Base-by-base conservation (phyloP, 352 stramenopile genomes). In the Pythium monospermum region DNA sequence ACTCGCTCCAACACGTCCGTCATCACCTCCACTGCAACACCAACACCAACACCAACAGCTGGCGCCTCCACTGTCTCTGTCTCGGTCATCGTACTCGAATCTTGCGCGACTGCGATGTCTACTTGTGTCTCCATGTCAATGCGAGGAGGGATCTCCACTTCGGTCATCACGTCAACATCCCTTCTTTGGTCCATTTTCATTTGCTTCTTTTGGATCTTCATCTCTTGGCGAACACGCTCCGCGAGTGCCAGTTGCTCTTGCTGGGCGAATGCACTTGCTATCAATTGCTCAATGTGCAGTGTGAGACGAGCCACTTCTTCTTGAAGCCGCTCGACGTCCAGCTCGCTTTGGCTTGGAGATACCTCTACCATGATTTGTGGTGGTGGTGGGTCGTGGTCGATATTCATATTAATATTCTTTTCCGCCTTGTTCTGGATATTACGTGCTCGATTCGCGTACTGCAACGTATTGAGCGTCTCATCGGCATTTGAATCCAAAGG, bases 341-440 rank as follows among this genome's bases (percentile, higher is more conserved):
- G 41, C 13, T 83, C 58, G 8, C 38, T 75, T 25, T 69, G 48
- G 28, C 35, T 64, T 1, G 36, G 32, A 2, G 41, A 50, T 5
- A 59, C 31, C 4, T 41, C 46, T 5, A 53, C 18, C 2, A n/a
- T n/a, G 39, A 13, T 13, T 56, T 41, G n/a, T 27, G 21, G 16
- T 44, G 19, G 21, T 48, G n/a, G 49, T 5, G 37, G 35, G 2
- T 32, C 30, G n/a, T 25, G 35, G 45, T 85, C 63, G 4, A 83
- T 42, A 45, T 83, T 33, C 16, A 27, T 27, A 44, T 88, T 64
- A 7, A 83, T 44, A 45, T 85, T 87, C 44, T 84, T 83, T 27
- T 76, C 65, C 0, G 66, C 73, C 43, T 87, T 88, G 65, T 90
- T 92, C 39, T 89, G 74, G 44, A 90, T 90, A 46, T 75, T 84